phyloP scores from a whole-genome alignment of 805 yeast species.

The Blastobotrys peoriensis region DNA sequence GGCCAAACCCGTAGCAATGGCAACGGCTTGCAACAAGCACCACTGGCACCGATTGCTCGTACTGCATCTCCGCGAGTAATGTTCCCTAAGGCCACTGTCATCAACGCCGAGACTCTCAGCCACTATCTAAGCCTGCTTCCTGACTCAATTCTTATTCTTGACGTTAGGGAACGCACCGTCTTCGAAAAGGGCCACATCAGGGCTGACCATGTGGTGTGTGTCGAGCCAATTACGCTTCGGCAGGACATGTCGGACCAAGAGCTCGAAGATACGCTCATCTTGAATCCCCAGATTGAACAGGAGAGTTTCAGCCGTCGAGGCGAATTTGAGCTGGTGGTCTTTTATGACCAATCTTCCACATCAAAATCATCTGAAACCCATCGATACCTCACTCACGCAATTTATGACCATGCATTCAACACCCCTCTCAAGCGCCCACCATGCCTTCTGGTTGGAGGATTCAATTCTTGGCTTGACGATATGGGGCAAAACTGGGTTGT shows the following conservation, averaged over 20 bases:
- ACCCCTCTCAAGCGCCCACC: conserved; percentile 37
- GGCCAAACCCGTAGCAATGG: no score
- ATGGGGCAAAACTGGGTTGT: conserved; percentile 16
- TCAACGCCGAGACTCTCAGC: conserved; percentile 23
- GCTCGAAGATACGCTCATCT: conserved; percentile 54
- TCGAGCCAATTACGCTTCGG: conserved; percentile 64
- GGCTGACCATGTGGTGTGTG: conserved; percentile 53
- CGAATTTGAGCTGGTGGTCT: conserved; percentile 55
- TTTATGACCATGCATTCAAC: conserved; percentile 36
- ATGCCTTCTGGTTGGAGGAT: conserved; percentile 52
- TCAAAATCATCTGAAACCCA: conserved; percentile 12
- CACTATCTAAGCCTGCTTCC: conserved; percentile 22
- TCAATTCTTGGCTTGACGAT: conserved; percentile 36
- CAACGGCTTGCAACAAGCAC: no score
- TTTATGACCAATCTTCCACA: conserved; percentile 47
- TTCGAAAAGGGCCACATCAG: conserved; percentile 61
- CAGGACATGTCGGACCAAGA: conserved; percentile 52
- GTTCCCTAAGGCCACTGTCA: conserved; percentile 25
- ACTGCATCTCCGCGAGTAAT: no score
- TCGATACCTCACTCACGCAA: conserved; percentile 32
- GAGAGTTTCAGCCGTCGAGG: conserved; percentile 47
- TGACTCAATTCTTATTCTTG: conserved; percentile 53
- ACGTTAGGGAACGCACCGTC: conserved; percentile 56
- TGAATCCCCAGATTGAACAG: conserved; percentile 53
- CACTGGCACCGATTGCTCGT: no score